Base-by-base conservation (phyloP, 371 early-diverging fungal species). In the Fennellomyces sp. region DNA sequence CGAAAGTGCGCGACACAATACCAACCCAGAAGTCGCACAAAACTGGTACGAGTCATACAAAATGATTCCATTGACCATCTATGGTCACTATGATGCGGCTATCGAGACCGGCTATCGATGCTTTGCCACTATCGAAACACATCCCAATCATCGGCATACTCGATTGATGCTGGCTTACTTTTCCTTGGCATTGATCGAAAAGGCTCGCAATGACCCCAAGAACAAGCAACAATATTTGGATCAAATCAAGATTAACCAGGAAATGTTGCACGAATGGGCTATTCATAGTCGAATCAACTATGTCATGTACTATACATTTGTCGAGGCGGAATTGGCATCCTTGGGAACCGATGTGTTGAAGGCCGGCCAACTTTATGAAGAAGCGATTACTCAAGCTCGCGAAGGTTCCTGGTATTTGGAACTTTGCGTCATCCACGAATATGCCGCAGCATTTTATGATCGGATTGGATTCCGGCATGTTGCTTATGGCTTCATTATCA, bases 41-140 rank as follows among this genome's bases (percentile, higher is more conserved):
- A 71, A 71, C 30, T 73, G 73, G 71, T 78, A 78, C 29, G 65
- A 73, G 13, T 66, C 73, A 0, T 75, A 67, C 47, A 62, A 72
- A 15, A 64, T 78, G 66, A 33, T 78, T 2, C 72, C 76, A 1
- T 51, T 75, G 21, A 71, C 72, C 0, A 69, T 78, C 8, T 78
- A 75, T 35, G 79, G 72, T 3, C 75, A 75, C 31, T 72, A 73
- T 19, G 68, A 75, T 4, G 48, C 68, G 11, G 75, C 79, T 7
- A 60, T 75, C 13, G 62, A 71, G 25, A 33, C 67, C 6, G 79
- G 79, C 0, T 65, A 68, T n/a, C 49, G 48, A 45, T 70, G 71
- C 28, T 36, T 68, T 4, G 57, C 57, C 3, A 66, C 65, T 0
- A 56, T 62, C 15, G 66, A 69, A 13, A 56, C 66, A 28, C 79